Conservation (phyloP, 1,284 basidiomycete species). For the Trichosporon sp. region DNA sequence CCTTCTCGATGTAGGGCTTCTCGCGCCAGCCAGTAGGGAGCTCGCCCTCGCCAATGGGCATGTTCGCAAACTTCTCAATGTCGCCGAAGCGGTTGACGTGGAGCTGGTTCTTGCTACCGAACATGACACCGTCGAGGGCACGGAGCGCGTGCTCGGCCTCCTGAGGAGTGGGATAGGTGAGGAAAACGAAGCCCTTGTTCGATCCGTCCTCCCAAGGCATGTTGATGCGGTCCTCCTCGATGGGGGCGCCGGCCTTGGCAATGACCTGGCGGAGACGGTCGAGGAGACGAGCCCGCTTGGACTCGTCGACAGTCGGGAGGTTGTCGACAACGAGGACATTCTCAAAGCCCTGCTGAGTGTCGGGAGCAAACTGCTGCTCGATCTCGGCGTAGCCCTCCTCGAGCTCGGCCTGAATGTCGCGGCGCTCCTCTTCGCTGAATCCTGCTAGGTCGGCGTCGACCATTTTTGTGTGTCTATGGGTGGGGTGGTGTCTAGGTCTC, state of each 20-base stretch:
- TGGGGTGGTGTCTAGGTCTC: neutral
- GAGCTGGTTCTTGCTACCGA: constrained; percentile 80
- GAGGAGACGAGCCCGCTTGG: constrained; percentile 69
- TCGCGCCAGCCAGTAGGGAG: constrained; percentile 60
- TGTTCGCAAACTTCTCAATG: constrained; percentile 73
- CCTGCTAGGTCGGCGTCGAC: constrained; percentile 12
- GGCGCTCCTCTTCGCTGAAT: constrained; percentile 52
- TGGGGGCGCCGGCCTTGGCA: constrained; percentile 65
- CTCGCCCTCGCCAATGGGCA: constrained; percentile 80
- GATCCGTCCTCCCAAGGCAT: constrained; percentile 76
- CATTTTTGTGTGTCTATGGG: constrained; percentile 4
- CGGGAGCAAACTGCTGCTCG: constrained; percentile 80
- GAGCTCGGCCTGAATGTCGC: constrained; percentile 63
- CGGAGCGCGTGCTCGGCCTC: constrained; percentile 76
- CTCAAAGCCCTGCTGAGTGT: constrained; percentile 67
- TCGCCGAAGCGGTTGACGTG: constrained; percentile 86
- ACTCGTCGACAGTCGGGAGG: constrained; percentile 75
- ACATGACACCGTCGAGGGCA: constrained; percentile 77
- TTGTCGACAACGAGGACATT: constrained; percentile 82
- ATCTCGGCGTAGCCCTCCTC: constrained; percentile 71
- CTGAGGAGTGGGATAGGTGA: constrained; percentile 76
- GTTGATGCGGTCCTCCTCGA: constrained; percentile 69
- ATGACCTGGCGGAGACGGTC: constrained; percentile 77
- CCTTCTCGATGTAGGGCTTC: constrained; percentile 67
- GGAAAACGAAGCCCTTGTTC: constrained; percentile 85